These are phyloP conservation scores for Boletus insuetus DNA, from an alignment of 768 basidiomycete genomes.

Conservation along the genomic window DNA sequence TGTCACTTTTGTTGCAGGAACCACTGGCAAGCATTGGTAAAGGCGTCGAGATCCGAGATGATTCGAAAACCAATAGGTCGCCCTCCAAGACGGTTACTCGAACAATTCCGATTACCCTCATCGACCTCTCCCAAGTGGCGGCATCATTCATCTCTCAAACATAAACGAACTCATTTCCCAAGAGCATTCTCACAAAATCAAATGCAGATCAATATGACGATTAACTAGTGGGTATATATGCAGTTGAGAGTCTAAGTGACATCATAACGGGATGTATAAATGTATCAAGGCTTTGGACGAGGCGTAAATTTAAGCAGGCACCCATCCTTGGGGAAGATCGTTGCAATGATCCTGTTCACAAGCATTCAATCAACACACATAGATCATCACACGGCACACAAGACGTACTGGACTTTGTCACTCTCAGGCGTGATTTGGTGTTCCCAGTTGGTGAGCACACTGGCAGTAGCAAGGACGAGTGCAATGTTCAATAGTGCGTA, in stretches of 20 bases:
- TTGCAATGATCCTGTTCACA: slow-evolving; percentile 78
- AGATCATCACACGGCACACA: neutral
- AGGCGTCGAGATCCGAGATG: too few species aligned
- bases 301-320: slow-evolving; percentile 78
- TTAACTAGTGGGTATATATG: slow-evolving; percentile 17
- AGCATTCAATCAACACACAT: neutral
- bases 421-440: slow-evolving; percentile 80
- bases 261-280: neutral
- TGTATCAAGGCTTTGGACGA: slow-evolving; percentile 35
- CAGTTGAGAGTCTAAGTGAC: neutral
- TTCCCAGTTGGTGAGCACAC: slow-evolving; percentile 77
- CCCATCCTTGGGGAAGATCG: slow-evolving; percentile 93
- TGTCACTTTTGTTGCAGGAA: too few species aligned
- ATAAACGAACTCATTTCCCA: too few species aligned
- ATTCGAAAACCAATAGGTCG: too few species aligned
- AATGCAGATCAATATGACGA: slow-evolving; percentile 15
- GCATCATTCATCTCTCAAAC: too few species aligned
- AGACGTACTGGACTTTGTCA: slow-evolving; percentile 75
- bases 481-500: slow-evolving; percentile 92
- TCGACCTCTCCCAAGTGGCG: too few species aligned
- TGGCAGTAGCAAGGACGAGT: slow-evolving; percentile 80
- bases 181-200: too few species aligned
- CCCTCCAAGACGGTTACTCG: too few species aligned
- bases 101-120: too few species aligned
- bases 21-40: too few species aligned